Conservation (phyloP, 345 rosid species). For the Linum trigynum region DNA sequence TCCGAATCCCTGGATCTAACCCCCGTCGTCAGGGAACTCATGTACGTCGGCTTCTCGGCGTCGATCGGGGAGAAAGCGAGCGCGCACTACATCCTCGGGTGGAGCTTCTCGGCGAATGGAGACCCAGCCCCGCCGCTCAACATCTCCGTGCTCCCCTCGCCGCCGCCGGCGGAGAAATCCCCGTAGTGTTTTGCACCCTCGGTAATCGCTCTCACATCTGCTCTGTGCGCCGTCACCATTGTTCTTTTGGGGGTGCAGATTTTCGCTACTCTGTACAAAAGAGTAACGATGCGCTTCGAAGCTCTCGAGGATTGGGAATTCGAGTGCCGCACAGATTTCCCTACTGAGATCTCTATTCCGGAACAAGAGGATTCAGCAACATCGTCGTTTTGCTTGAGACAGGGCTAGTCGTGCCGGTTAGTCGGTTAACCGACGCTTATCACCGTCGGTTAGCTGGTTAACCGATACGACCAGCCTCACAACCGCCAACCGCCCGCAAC, state of each 20-base stretch:
- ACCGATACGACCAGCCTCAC: too few species aligned
- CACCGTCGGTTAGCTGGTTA: too few species aligned
- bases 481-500: too few species aligned
- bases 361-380: conserved; percentile 52
- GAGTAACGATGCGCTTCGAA: conserved; percentile 20
- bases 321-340: conserved; percentile 62
- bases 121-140: conserved; percentile 30
- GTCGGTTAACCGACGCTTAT: too few species aligned
- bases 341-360: conserved; percentile 43
- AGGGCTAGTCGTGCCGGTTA: too few species aligned
- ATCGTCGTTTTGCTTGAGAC: too few species aligned
- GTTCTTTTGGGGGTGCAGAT: conserved; percentile 23
- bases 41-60: conserved; percentile 73
- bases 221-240: conserved; percentile 19
- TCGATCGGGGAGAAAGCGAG: conserved; percentile 50
- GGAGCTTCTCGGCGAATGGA: conserved; percentile 57
- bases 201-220: conserved; percentile 28
- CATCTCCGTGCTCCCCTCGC: conserved; percentile 31
- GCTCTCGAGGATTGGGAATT: conserved; percentile 61
- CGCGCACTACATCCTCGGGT: conserved; percentile 63
- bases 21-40: conserved; percentile 11
- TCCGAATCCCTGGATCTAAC: conserved; percentile 11
- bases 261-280: conserved; percentile 11
- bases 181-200: conserved; percentile 11
- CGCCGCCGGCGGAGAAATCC: conserved; percentile 20